phyloP scores from a whole-genome alignment of 805 yeast genomes.

The Sugiyamaella qingdaonensis region DNA sequence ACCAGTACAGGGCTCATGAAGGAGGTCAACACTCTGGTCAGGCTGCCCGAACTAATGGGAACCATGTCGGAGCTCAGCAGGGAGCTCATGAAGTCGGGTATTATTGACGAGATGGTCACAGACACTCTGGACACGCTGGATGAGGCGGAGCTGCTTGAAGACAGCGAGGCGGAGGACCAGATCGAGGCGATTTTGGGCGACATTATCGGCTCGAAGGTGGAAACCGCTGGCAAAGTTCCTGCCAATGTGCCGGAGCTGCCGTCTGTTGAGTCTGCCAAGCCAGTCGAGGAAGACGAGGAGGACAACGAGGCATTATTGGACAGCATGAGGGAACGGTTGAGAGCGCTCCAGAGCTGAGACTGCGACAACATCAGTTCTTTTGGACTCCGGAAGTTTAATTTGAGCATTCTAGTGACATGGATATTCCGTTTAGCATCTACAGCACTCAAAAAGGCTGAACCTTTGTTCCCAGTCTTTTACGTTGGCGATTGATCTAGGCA shows the following conservation, averaged over 20 bases:
- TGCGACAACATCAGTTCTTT: too few relatives aligned
- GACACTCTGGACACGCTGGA: slow-evolving; percentile 74
- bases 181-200: slow-evolving; percentile 36
- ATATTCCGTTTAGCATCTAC: too few relatives aligned
- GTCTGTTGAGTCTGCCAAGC: slow-evolving; percentile 22
- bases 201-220: slow-evolving; percentile 45
- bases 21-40: slow-evolving; percentile 76
- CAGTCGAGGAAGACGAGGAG: slow-evolving; percentile 36
- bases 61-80: slow-evolving; percentile 83
- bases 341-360: slow-evolving; percentile 64
- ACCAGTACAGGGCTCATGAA: slow-evolving; percentile 77
- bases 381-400: too few relatives aligned
- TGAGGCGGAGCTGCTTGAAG: slow-evolving; percentile 51
- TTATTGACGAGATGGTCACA: slow-evolving; percentile 92
- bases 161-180: slow-evolving; percentile 36
- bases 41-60: slow-evolving; percentile 70
- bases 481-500: too few relatives aligned
- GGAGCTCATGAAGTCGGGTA: slow-evolving; percentile 64
- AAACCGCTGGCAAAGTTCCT: slow-evolving; percentile 52
- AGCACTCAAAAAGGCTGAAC: too few relatives aligned
- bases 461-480: too few relatives aligned
- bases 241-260: slow-evolving; percentile 19
- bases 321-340: slow-evolving; percentile 85
- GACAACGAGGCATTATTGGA: slow-evolving; percentile 72
- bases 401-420: too few relatives aligned